A percentile compares a stretch with the other conserved stretches of the same genome.
Conservation (phyloP, 2,329 filamentous ascomycete species). For the Fusarium sp. region DNA sequence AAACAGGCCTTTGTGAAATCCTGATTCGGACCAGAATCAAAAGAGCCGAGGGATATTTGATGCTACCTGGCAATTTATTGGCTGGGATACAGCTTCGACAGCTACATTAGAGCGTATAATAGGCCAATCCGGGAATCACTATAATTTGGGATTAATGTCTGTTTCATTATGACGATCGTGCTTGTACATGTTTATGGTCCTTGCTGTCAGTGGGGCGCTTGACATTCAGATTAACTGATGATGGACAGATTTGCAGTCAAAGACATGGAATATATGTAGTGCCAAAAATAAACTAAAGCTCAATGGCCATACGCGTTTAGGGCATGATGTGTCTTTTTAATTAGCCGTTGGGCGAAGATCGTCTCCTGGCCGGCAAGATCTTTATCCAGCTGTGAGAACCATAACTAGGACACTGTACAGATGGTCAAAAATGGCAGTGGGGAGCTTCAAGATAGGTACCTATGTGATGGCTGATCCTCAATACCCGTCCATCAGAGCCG, state of each 20-base stretch:
- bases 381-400: slow-evolving; percentile 1
- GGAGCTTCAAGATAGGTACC: slow-evolving; percentile 15
- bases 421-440: slow-evolving; percentile 13
- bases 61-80: slow-evolving; percentile 18
- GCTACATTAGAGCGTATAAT: slow-evolving; percentile 11
- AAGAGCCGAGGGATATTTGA: slow-evolving; percentile 18
- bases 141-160: slow-evolving; percentile 23
- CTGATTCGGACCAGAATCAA: slow-evolving; percentile 12
- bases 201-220: slow-evolving; percentile 21
- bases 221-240: slow-evolving; percentile 8
- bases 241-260: background rate
- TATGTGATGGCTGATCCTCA: slow-evolving; percentile 6
- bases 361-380: slow-evolving; percentile 18
- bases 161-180: slow-evolving; percentile 37
- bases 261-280: background rate
- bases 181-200: slow-evolving; percentile 23
- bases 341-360: slow-evolving; percentile 9
- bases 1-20: slow-evolving; percentile 21
- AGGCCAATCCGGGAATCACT: slow-evolving; percentile 10
- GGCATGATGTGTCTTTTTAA: slow-evolving; percentile 4
- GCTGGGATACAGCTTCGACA: slow-evolving; percentile 14
- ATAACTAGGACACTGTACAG: background rate
- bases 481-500: slow-evolving; percentile 21
- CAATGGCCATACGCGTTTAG: background rate
- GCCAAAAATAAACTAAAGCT: background rate